phyloP scores from a whole-genome alignment of 805 yeast species.

The Cyberlindnera meyerae region DNA sequence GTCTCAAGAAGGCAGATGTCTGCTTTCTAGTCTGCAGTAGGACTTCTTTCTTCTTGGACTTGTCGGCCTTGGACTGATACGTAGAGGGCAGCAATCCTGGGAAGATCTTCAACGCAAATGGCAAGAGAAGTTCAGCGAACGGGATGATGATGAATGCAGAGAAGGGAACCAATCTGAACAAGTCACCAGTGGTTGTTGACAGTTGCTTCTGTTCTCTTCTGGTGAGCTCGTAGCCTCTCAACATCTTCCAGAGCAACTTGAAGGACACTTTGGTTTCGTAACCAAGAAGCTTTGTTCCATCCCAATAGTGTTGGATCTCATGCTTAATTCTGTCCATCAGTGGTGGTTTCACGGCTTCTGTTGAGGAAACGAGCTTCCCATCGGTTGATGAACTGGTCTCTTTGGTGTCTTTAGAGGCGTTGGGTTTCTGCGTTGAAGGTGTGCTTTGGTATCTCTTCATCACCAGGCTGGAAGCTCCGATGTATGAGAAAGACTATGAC shows the following conservation, averaged over 20 bases:
- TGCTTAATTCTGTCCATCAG: constrained; percentile 84
- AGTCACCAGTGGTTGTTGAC: constrained; percentile 80
- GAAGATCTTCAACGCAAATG: constrained; percentile 85
- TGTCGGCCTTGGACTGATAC: constrained; percentile 62
- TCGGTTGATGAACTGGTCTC: too few relatives aligned
- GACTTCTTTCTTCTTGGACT: constrained; percentile 50
- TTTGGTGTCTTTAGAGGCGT: too few relatives aligned
- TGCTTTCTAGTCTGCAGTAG: constrained; percentile 59
- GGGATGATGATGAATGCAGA: constrained; percentile 87
- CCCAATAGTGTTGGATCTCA: constrained; percentile 90
- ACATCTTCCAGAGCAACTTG: constrained; percentile 72
- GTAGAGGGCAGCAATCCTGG: constrained; percentile 94
- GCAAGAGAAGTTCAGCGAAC: constrained; percentile 88
- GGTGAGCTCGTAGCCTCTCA: constrained; percentile 85
- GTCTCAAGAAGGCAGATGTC: constrained; percentile 57
- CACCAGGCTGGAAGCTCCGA: too few relatives aligned
- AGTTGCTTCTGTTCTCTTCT: constrained; percentile 88
- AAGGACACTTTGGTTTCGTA: constrained; percentile 82
- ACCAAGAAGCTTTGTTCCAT: constrained; percentile 90
- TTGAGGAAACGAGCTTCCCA: too few relatives aligned
- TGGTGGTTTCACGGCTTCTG: constrained; percentile 41
- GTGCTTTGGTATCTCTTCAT: too few relatives aligned
- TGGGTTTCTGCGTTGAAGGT: too few relatives aligned
- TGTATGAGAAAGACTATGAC: too few relatives aligned
- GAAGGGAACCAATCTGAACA: constrained; percentile 86